Percentiles rank a stretch among this genome's conserved stretches.
Conservation (phyloP, 2,329 filamentous ascomycete genomes). For the Calonectria ilicicola region DNA sequence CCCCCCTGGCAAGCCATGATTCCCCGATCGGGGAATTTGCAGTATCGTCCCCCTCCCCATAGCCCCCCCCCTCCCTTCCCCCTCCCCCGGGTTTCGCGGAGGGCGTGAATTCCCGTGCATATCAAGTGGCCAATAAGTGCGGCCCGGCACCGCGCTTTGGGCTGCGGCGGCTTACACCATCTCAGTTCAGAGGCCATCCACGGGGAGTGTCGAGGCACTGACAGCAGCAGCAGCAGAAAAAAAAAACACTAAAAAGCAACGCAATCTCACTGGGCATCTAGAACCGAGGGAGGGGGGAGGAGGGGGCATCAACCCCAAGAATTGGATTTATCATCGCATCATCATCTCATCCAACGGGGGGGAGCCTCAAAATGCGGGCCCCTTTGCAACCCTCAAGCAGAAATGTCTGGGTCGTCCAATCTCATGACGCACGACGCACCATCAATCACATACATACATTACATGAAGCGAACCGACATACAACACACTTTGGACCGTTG, state of each 20-base stretch:
- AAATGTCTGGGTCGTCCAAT: background rate
- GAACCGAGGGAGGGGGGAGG: too few relatives aligned
- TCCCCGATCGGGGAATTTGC: constrained; percentile 6
- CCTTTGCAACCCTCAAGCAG: too few relatives aligned
- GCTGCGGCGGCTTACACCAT: constrained; percentile 17
- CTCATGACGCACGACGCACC: background rate
- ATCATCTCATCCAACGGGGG: too few relatives aligned
- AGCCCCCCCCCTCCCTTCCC: background rate
- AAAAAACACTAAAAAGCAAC: background rate
- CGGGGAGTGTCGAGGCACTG: background rate
- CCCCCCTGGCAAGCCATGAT: background rate
- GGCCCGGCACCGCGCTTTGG: constrained; percentile 1
- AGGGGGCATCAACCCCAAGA: background rate
- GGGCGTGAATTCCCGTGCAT: background rate
- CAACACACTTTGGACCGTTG: constrained; percentile 28
- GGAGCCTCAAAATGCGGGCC: background rate
- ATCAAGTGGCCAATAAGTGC: background rate
- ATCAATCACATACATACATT: background rate
- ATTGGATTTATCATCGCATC: background rate
- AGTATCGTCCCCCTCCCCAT: background rate
- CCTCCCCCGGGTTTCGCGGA: constrained; percentile 2
- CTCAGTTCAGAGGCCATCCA: constrained; percentile 15
- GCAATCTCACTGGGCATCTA: background rate
- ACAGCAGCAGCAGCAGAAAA: background rate
- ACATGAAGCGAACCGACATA: background rate